phyloP scores from a whole-genome alignment of 148 eudicot genomes.

The Nyssa sinensis region DNA sequence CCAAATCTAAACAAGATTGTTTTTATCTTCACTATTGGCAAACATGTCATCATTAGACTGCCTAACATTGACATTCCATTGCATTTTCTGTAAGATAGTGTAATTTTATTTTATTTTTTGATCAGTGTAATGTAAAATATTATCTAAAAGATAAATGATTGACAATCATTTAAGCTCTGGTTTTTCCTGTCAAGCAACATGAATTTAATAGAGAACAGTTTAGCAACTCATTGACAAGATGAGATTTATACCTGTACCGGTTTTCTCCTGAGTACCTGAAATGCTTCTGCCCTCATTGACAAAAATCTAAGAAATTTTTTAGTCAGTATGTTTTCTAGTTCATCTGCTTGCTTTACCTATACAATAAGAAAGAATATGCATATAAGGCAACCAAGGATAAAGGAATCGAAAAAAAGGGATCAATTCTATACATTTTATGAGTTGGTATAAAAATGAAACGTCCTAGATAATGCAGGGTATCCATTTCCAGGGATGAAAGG shows the following conservation, averaged over 20 bases:
- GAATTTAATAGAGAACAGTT: too few relatives aligned
- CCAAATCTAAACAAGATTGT: too few relatives aligned
- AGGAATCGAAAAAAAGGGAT: too few relatives aligned
- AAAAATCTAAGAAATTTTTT: conserved; percentile 94
- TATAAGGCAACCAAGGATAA: background rate
- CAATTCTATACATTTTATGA: background rate
- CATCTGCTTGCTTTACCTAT: conserved; percentile 96
- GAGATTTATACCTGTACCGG: conserved; percentile 71
- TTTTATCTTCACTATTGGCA: background rate
- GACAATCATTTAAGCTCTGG: too few relatives aligned
- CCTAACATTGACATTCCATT: background rate
- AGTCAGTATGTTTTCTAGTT: conserved; percentile 88
- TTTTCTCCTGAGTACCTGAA: conserved; percentile 92
- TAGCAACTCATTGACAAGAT: background rate
- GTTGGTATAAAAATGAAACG: background rate
- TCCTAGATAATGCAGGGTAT: background rate
- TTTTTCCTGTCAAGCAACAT: too few relatives aligned
- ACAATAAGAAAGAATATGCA: conserved; percentile 16
- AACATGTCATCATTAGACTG: background rate
- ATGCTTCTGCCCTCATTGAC: conserved; percentile 99
- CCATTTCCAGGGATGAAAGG: too few relatives aligned
- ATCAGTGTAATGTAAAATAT: too few relatives aligned
- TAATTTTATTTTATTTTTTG: background rate
- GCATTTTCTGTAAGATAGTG: too few relatives aligned
- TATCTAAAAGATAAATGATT: background rate